These are phyloP conservation scores for Austroboletus rostrupii DNA, from an alignment of 1,284 basidiomycete genomes.

Conservation along the genomic window DNA sequence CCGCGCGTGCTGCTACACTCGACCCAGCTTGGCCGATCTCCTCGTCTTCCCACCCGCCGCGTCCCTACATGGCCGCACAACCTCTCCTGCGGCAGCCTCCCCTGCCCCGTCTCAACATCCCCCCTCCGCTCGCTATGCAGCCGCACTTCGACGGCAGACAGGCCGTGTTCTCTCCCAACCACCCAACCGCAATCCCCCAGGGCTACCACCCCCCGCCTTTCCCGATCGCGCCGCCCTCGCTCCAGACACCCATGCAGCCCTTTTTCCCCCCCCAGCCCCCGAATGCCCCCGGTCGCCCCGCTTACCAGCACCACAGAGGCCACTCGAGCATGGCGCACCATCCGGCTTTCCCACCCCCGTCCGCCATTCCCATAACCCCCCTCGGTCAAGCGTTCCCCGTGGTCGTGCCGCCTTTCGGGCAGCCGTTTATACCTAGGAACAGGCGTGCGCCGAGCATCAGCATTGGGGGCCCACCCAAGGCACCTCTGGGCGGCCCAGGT, in stretches of 20 bases:
- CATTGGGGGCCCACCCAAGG: constrained; percentile 76
- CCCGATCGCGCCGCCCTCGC: constrained; percentile 38
- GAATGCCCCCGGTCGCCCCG: constrained; percentile 49
- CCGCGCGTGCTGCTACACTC: not conserved
- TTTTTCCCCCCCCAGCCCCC: constrained; percentile 51
- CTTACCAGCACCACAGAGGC: constrained; percentile 44
- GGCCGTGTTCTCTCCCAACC: constrained; percentile 60
- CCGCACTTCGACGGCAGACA: constrained; percentile 41
- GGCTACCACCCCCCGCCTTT: constrained; percentile 56
- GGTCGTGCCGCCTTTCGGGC: constrained; percentile 42
- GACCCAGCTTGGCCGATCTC: not conserved
- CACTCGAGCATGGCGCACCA: constrained; percentile 57
- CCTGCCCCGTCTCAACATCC: constrained; percentile 45
- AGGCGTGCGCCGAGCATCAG: constrained; percentile 64
- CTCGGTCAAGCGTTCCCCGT: constrained; percentile 57
- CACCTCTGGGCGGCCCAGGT: constrained; percentile 70
- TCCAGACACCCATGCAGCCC: constrained; percentile 71
- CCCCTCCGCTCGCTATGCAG: constrained; percentile 43
- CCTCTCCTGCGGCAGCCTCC: constrained; percentile 32
- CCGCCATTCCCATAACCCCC: constrained; percentile 57
- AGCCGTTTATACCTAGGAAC: constrained; percentile 51
- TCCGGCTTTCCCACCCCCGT: constrained; percentile 54
- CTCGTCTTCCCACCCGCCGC: not conserved
- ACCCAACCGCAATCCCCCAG: constrained; percentile 58
- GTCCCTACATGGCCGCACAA: constrained; percentile 24